Evolutionary conservation across 352 stramenopile species (phyloP).

Genomic region (Aphanomyces euteiches): DNA sequence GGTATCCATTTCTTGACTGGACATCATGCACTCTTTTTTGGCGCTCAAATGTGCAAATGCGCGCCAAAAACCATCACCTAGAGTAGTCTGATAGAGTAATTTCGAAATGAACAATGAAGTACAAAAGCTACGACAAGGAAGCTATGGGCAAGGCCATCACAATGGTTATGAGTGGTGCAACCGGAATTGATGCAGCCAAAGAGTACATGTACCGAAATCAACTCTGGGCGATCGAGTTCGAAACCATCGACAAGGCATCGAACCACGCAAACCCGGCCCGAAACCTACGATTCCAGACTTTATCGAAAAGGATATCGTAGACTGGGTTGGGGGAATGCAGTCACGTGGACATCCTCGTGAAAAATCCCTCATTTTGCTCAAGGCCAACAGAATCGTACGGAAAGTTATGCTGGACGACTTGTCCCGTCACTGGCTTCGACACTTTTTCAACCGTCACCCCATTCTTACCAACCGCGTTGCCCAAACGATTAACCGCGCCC

Average conservation of each 20-base stretch:
- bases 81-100: no score
- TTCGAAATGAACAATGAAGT: no score
- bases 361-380: not conserved
- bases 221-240: not conserved
- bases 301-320: not conserved
- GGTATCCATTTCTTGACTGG: no score
- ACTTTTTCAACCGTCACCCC: not conserved
- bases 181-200: not conserved
- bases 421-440: not conserved
- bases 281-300: not conserved
- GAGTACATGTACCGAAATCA: not conserved
- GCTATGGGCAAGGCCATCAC: not conserved
- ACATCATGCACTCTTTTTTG: no score
- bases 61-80: no score
- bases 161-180: not conserved
- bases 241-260: not conserved
- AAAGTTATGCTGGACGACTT: not conserved
- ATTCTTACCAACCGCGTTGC: not conserved
- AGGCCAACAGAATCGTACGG: not conserved
- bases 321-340: not conserved
- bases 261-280: not conserved
- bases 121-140: not conserved
- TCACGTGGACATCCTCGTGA: not conserved
- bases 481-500: not conserved
- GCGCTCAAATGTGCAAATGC: no score